Base-by-base conservation (phyloP, 495 filamentous ascomycete species). In the Hyaloscypha hepaticicola region DNA sequence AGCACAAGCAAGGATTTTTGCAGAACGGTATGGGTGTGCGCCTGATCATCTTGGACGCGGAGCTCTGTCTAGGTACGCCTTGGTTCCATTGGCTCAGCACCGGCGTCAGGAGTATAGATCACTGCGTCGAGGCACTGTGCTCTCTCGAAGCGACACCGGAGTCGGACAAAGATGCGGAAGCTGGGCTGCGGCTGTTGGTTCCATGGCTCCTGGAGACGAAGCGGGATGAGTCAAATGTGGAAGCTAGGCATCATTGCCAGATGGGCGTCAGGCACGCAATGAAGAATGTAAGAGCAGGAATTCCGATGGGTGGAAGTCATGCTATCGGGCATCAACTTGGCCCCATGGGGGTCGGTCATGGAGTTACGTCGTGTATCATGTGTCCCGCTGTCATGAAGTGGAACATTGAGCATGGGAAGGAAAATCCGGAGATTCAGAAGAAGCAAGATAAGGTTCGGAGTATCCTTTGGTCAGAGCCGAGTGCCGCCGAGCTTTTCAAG, bases 271-370 rank as follows among this genome's bases (percentile, higher is more conserved):
- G 81, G 6, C 78, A 83, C 70, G 83, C 83, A 3, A 88, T 88
- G 81, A 75, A 74, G 5, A 81, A 80, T 55, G 77, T 77, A 52
- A 75, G 73, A 50, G 72, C 72, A 49, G 81, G 80, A 5, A 77
- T 84, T 33, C 74, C 83, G 21, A 59, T 85, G 67, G 86, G 85
- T 16, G 84, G 82, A 28, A 85, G 83, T 61, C 85, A 89, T 73
- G 85, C 78, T 2, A 87, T 88, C 70, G 85, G 85, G 14, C 84
- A 87, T 75, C 84, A 87, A 70, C 77, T 88, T 0, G 86, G 85
- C 21, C 84, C 84, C 0, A 72, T 86, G 4, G 85, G 84, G 1
- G 84, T 88, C n/a, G 78, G 81, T 4, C 86, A 89, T 67, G 85
- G 85, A 21, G 84, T 86, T 66, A 87, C 85, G 27, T 85, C 82